A percentile compares a stretch with the other conserved stretches of the same genome.
phyloP scores from a whole-genome alignment of 345 rosid species.

The Arabidopsis arenosa region DNA sequence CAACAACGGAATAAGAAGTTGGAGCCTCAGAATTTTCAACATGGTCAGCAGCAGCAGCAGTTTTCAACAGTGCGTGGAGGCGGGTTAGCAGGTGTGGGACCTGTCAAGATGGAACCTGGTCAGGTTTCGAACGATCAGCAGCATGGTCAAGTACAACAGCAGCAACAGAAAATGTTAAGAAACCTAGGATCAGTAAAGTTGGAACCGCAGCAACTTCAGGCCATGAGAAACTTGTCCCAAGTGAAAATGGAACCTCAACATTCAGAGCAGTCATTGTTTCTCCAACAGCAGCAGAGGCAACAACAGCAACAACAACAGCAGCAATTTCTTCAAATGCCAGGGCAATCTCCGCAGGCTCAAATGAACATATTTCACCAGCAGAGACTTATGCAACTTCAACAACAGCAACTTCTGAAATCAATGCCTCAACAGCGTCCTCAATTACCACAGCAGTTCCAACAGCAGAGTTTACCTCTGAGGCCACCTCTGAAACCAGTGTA shows the following conservation, averaged over 20 bases:
- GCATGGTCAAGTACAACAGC: slow-evolving; percentile 59
- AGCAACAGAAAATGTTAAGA: slow-evolving; percentile 65
- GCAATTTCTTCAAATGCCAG: slow-evolving; percentile 78
- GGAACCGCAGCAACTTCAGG: slow-evolving; percentile 74
- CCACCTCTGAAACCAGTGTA: slow-evolving; percentile 73
- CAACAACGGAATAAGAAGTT: slow-evolving; percentile 72
- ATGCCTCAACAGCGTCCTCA: slow-evolving; percentile 87
- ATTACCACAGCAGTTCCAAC: slow-evolving; percentile 77
- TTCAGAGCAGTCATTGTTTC: slow-evolving; percentile 74
- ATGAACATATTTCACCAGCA: slow-evolving; percentile 79
- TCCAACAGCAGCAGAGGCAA: slow-evolving; percentile 80
- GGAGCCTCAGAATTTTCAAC: slow-evolving; percentile 77
- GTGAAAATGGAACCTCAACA: slow-evolving; percentile 86
- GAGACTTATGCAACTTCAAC: slow-evolving; percentile 75
- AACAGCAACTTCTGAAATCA: slow-evolving; percentile 82
- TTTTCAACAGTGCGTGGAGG: slow-evolving; percentile 63
- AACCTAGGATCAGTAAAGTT: slow-evolving; percentile 70
- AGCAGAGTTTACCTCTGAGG: slow-evolving; percentile 75
- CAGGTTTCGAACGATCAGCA: slow-evolving; percentile 72
- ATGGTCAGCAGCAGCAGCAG: slow-evolving; percentile 75
- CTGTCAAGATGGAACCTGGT: slow-evolving; percentile 82
- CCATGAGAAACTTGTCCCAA: slow-evolving; percentile 64
- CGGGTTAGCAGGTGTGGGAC: slow-evolving; percentile 70
- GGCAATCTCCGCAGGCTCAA: slow-evolving; percentile 86
- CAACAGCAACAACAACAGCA: slow-evolving; percentile 83